Evolutionary conservation across 2,329 filamentous ascomycete species (phyloP).

Genomic region (Aspergillus felis): DNA sequence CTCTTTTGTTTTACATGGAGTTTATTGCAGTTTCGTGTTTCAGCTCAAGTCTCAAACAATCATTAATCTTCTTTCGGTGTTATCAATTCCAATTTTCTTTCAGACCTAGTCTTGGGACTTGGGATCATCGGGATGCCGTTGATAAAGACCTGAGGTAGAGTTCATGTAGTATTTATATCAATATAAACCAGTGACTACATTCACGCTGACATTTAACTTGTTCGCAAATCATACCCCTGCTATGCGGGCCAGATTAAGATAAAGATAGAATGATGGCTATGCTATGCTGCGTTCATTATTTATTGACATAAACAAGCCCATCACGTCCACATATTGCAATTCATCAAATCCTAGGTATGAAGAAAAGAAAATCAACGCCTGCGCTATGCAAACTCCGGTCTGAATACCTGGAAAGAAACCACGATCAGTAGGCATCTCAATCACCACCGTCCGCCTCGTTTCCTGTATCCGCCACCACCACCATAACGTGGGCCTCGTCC

Average conservation of each 20-base stretch:
- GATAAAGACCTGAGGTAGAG: neutral
- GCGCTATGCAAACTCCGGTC: constrained; percentile 39
- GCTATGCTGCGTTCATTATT: constrained; percentile 14
- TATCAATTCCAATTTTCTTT: neutral
- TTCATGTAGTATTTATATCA: too few species aligned
- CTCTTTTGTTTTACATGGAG: neutral
- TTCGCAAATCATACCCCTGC: neutral
- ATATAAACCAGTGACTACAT: neutral
- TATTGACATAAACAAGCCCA: constrained; percentile 6
- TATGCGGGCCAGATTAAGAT: neutral
- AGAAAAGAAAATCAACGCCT: constrained; percentile 34
- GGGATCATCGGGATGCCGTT: neutral
- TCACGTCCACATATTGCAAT: constrained; percentile 15
- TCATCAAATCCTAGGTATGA: constrained; percentile 22
- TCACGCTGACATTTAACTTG: neutral
- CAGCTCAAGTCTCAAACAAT: neutral
- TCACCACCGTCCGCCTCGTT: constrained; percentile 42
- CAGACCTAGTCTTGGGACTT: neutral
- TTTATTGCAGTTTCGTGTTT: neutral
- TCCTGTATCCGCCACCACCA: constrained; percentile 45
- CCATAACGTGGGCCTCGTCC: constrained; percentile 41
- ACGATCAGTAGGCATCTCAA: constrained; percentile 5
- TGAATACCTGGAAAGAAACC: constrained; percentile 9
- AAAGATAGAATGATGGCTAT: neutral
- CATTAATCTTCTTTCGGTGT: neutral